Percentiles rank a stretch among this genome's conserved stretches.
Conservation (phyloP, 1,139 yeast genomes). For the Kluyveromyces sp. region DNA sequence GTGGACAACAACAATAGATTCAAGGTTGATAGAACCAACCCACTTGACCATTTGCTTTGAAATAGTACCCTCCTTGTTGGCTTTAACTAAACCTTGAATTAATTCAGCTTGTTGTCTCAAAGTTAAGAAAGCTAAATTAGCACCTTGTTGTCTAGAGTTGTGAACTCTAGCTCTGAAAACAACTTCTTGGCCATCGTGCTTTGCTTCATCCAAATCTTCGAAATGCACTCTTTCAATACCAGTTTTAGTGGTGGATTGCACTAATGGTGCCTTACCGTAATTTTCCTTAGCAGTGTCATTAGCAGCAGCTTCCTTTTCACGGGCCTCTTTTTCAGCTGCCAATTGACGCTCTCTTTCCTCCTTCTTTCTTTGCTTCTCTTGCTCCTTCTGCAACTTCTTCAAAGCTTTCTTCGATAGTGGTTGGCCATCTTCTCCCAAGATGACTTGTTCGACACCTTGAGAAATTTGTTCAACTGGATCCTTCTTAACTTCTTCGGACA, state of each 20-base stretch:
- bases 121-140: slow-evolving; percentile 83
- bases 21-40: slow-evolving; percentile 80
- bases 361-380: slow-evolving; percentile 86
- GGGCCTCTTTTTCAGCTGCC: slow-evolving; percentile 74
- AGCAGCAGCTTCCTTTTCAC: slow-evolving; percentile 50
- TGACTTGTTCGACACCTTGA: slow-evolving; percentile 22
- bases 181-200: slow-evolving; percentile 69
- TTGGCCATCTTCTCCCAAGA: slow-evolving; percentile 75
- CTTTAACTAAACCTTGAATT: slow-evolving; percentile 76
- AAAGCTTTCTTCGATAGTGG: slow-evolving; percentile 93
- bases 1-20: slow-evolving; percentile 83
- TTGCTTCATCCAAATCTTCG: slow-evolving; percentile 40
- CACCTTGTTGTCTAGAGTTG: slow-evolving; percentile 90
- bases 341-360: slow-evolving; percentile 87
- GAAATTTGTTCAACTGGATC: slow-evolving; percentile 2
- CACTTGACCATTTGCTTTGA: slow-evolving; percentile 97
- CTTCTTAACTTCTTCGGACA: slow-evolving; percentile 3
- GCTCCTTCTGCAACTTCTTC: slow-evolving; percentile 89
- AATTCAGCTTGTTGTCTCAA: slow-evolving; percentile 82
- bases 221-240: slow-evolving; percentile 55
- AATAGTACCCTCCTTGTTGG: slow-evolving; percentile 46
- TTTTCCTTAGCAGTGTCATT: slow-evolving; percentile 78
- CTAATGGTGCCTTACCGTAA: slow-evolving; percentile 85
- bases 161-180: slow-evolving; percentile 91
- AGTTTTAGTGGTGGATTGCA: slow-evolving; percentile 62